Evolutionary conservation across 768 basidiomycete genomes (phyloP), one percentile per base, ranked within the genome.

Genomic region (Sporobolomyces phaffii): DNA sequence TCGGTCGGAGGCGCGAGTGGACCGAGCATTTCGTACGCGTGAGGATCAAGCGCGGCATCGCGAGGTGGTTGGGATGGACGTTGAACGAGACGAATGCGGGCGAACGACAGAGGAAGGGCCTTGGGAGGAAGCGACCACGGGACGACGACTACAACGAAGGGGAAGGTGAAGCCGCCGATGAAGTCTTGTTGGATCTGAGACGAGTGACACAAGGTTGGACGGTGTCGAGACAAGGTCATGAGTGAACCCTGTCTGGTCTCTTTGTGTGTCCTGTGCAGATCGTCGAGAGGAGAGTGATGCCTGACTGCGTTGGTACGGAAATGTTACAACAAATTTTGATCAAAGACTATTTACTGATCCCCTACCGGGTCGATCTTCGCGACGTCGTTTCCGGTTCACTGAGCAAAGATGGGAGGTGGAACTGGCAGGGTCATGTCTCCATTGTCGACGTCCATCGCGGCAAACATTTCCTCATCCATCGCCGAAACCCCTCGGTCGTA

Each of bases 161-260:
- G 41, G 62, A 61, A 15, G 62, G 47, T 24, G n/a, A n/a, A n/a
- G n/a, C n/a, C n/a, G n/a, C n/a, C n/a, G n/a, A n/a, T n/a, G 64
- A 48, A 15, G 33, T 70, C n/a, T 17, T 45, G 29, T 26, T 70
- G 4, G 64, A 70, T 18, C 18, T 70, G 56, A 28, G 54, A 11
- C 14, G 9, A n/a, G 56, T 41, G 0, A 28, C 18, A 24, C 53
- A n/a, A 10, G 68, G 68, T 24, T 65, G 68, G 63, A 41, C 57
- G 29, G 7, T 44, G n/a, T n/a, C n/a, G n/a, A n/a, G n/a, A n/a
- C n/a, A n/a, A n/a, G n/a, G n/a, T n/a, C n/a, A n/a, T n/a, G n/a
- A n/a, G n/a, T n/a, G n/a, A n/a, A n/a, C n/a, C n/a, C n/a, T n/a
- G n/a, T n/a, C n/a, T n/a, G n/a, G n/a, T n/a, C n/a, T n/a, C n/a